Evolutionary conservation across 768 basidiomycete species (phyloP).

Genomic region (Favolaschia claudopus): DNA sequence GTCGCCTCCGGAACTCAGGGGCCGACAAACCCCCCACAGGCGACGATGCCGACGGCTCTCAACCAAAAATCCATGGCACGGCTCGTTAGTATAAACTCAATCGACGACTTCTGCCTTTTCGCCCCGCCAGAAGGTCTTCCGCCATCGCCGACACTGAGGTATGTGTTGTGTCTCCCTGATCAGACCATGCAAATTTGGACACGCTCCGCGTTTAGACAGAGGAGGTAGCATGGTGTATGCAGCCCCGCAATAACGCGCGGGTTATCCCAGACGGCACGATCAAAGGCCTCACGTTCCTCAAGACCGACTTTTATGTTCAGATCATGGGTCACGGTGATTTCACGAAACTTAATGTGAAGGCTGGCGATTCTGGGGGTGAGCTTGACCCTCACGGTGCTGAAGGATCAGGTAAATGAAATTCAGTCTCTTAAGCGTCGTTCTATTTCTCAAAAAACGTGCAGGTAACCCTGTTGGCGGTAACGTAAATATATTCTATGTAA

Average conservation of each 20-base stretch:
- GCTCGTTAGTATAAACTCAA: constrained; percentile 47
- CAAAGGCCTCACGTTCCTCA: constrained; percentile 49
- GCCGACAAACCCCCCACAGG: constrained; percentile 46
- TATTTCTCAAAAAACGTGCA: constrained; percentile 3
- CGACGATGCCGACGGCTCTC: constrained; percentile 47
- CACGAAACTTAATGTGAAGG: constrained; percentile 47
- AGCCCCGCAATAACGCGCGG: constrained; percentile 52
- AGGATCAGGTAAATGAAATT: constrained; percentile 45
- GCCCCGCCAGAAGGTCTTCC: constrained; percentile 43
- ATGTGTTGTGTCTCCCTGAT: neutral
- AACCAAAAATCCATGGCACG: constrained; percentile 52
- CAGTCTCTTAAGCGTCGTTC: too few relatives aligned
- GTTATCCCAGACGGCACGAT: constrained; percentile 54
- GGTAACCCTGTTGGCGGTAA: constrained; percentile 56
- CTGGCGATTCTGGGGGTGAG: constrained; percentile 52
- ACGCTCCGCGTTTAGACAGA: constrained; percentile 37
- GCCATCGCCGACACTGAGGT: constrained; percentile 49
- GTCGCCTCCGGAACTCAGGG: constrained; percentile 52
- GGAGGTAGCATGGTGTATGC: constrained; percentile 56
- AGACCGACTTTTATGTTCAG: constrained; percentile 53
- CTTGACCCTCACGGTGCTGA: constrained; percentile 53
- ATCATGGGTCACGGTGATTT: constrained; percentile 52
- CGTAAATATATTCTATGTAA: too few relatives aligned
- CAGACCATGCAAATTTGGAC: neutral
- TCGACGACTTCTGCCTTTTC: constrained; percentile 55